These are phyloP conservation scores for Juglanconis oblonga DNA, from an alignment of 2,329 filamentous ascomycete species.

Conservation along the genomic window DNA sequence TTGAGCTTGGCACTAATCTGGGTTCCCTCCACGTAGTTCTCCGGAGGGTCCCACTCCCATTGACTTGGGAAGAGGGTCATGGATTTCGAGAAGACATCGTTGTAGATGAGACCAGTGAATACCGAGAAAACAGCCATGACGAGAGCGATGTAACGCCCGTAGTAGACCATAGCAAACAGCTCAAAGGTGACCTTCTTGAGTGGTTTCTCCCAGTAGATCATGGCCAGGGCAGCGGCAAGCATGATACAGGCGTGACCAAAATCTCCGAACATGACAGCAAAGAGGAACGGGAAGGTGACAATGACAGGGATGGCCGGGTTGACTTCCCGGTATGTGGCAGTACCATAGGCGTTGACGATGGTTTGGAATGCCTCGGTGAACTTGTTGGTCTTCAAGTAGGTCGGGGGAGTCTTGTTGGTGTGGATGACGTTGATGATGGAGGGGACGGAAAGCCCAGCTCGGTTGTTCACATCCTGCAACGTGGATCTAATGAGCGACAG, in stretches of 20 bases:
- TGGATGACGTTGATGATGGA: constrained; percentile 98
- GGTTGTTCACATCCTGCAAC: constrained; percentile 92
- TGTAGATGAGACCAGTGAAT: constrained; percentile 96
- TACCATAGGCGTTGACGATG: constrained; percentile 98
- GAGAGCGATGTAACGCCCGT: constrained; percentile 95
- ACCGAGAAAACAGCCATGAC: constrained; percentile 98
- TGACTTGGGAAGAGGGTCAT: constrained; percentile 85
- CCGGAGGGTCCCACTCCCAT: constrained; percentile 75
- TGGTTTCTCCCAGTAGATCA: constrained; percentile 96
- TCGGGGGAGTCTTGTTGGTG: constrained; percentile 96
- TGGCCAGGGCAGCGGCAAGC: constrained; percentile 75
- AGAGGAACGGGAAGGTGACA: constrained; percentile 98
- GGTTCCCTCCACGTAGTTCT: constrained; percentile 62
- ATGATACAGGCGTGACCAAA: constrained; percentile 92
- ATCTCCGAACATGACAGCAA: constrained; percentile 99
- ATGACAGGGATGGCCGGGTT: constrained; percentile 95
- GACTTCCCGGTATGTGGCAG: constrained; percentile 94
- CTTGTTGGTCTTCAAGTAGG: constrained; percentile 96
- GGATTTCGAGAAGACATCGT: constrained; percentile 93
- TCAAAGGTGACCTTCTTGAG: constrained; percentile 92
- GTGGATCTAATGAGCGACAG: constrained; percentile 87
- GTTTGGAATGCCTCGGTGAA: constrained; percentile 98
- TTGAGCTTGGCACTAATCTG: constrained; percentile 67
- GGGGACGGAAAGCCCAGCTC: constrained; percentile 91
- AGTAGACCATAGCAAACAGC: constrained; percentile 97